Evolutionary conservation across 805 yeast genomes (phyloP), one percentile per base, ranked within the genome.

Genomic region (Zygosaccharomyces lentus): DNA sequence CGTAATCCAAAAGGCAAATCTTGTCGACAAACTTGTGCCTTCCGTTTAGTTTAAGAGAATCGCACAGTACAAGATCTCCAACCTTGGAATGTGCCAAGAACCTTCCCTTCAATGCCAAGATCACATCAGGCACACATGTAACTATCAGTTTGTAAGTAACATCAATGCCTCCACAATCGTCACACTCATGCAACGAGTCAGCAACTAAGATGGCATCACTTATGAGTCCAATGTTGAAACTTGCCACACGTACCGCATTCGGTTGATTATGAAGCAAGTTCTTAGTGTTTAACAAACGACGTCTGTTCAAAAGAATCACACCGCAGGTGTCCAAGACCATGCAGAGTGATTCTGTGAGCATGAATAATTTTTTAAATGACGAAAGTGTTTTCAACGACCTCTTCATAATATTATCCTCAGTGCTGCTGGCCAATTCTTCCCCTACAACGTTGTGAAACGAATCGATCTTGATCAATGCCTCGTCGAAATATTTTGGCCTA

Each of bases 281-380:
- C n/a, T 37, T 32, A 2, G 39, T 13, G 39, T 54, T 50, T 8
- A 43, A 16, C n/a, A 58, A 31, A 3, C 46, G 31, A 9, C 46
- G 44, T 12, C 56, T 45, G 44, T 61, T 51, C 8, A 58, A 38
- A 15, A 61, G 36, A n/a, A 61, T 23, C 12, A 61, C 38, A 4
- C 66, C 67, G 31, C 47, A 41, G 4, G 48, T 43, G 35, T 59
- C 64, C 10, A 60, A 26, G 19, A 59, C 52, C 40, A 58, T 34
- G 35, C 53, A 51, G 3, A 58, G 42, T 1, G 50, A 38, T n/a
- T 54, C 55, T 7, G 58, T 51, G n/a, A 61, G 36, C 47, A 55
- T 50, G 37, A 53, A 61, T 19, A 61, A n/a, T 37, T 57, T 55
- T 42, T 59, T 55, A 37, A 58, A 60, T 1, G 58, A 54, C 6